Evolutionary conservation across 257 asterid genomes (phyloP), one percentile per base, ranked within the genome.

Genomic region (Anisodus tanguticus): DNA sequence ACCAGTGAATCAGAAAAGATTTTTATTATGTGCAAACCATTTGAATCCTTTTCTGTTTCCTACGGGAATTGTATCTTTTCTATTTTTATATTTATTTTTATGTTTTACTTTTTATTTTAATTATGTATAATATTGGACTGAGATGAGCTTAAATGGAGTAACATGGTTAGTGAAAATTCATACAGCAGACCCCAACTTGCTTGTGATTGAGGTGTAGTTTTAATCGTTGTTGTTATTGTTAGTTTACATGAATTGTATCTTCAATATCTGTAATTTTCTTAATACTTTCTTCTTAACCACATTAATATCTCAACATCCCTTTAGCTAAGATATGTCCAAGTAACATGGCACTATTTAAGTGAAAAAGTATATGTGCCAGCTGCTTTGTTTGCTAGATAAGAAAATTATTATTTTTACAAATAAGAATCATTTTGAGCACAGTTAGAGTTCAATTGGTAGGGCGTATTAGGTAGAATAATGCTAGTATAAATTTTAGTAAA

Each of bases 301-400:
- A 26, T 51, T 53, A 76, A 76, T 22, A 76, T 51, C 47, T 26
- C 2, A 76, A 26, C 60, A 74, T 74, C 60, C 80, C 80, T 74
- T 49, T 26, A 51, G 64, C 64, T 76, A 51, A 76, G 26, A 2
- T 6, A 10, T 51, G 43, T 76, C 63, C 63, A 53, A 51, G 9
- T 76, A 19, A 19, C 6, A 74, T 49, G 60, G 26, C 47, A 26
- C 19, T 53, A n/a, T 76, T 76, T 53, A 76, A 12, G n/a, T 53
- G 35, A 31, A 54, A 51, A 13, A 22, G 12, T 26, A 6, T 12
- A 11, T 6, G 45, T 11, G 62, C 22, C 45, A 76, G 35, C 11
- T 26, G 64, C 63, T 76, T 76, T 6, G 22, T 22, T 13, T 74
- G 43, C 80, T 19, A 19, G 60, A 53, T 31, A 57, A 8, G 64